phyloP scores from a whole-genome alignment of 176 grass and related monocot genomes.

The Avena sativa region DNA sequence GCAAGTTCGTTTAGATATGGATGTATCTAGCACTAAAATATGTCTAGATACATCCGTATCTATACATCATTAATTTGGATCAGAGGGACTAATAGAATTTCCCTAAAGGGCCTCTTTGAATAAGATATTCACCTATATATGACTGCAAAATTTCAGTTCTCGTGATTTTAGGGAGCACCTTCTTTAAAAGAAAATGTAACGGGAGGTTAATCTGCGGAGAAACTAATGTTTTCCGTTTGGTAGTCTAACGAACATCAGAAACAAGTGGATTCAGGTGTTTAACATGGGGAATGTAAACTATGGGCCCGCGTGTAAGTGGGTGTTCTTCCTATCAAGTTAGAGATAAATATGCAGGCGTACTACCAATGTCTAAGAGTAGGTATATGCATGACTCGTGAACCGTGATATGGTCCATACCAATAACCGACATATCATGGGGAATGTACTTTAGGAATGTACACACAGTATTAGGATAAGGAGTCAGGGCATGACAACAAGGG shows the following conservation, averaged over 20 bases:
- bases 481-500: not conserved
- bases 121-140: too few species aligned
- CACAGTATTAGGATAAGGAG: not conserved
- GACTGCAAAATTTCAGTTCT: too few species aligned
- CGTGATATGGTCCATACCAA: conserved; percentile 13
- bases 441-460: not conserved
- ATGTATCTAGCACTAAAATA: too few species aligned
- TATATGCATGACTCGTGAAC: not conserved
- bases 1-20: too few species aligned
- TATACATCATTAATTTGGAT: too few species aligned
- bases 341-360: not conserved
- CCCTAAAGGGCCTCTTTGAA: too few species aligned
- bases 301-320: not conserved
- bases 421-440: not conserved
- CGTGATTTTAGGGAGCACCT: too few species aligned
- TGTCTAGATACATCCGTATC: too few species aligned
- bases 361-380: conserved; percentile 1
- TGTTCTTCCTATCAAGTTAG: not conserved
- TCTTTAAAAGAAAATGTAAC: too few species aligned
- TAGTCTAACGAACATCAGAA: not conserved
- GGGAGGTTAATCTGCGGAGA: too few species aligned
- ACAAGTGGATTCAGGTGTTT: not conserved
- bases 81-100: too few species aligned
- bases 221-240: too few species aligned
- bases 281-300: not conserved